These are phyloP conservation scores for Nissolia schottii DNA, from an alignment of 306 rosid genomes.

Conservation along the genomic window DNA sequence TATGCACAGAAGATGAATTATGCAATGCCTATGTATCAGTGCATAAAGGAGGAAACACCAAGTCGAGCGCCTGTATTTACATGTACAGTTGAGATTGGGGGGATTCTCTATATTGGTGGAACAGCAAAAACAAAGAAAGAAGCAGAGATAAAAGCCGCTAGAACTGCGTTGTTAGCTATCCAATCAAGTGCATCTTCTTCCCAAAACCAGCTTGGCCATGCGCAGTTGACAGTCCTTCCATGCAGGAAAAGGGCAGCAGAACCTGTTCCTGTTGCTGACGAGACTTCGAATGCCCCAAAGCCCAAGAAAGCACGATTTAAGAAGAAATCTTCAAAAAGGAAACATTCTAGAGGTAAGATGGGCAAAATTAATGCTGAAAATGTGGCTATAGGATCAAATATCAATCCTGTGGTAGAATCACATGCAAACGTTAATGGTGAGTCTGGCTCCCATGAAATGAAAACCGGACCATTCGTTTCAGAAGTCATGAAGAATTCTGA, in stretches of 20 bases:
- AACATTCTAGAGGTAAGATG: constrained; percentile 21
- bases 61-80: constrained; percentile 47
- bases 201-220: constrained; percentile 30
- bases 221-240: constrained; percentile 76
- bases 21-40: constrained; percentile 76
- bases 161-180: constrained; percentile 89
- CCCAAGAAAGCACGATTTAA: constrained; percentile 49
- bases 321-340: constrained; percentile 45
- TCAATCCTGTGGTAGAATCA: constrained; percentile 9
- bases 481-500: constrained; percentile 23
- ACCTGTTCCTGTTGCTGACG: constrained; percentile 22
- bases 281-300: constrained; percentile 38
- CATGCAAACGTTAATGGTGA: constrained; percentile 9
- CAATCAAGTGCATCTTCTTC: constrained; percentile 52
- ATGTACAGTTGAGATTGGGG: constrained; percentile 87
- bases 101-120: constrained; percentile 80
- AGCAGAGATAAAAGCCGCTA: constrained; percentile 96
- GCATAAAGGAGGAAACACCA: constrained; percentile 58
- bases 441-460: constrained; percentile 8
- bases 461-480: constrained; percentile 2
- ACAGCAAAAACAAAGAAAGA: constrained; percentile 82
- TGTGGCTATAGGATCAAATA: not conserved
- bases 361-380: constrained; percentile 17
- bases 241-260: constrained; percentile 46
- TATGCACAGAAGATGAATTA: constrained; percentile 97